Evolutionary conservation across 2,329 filamentous ascomycete species (phyloP).

Genomic region (Dactylonectria estremocensis): DNA sequence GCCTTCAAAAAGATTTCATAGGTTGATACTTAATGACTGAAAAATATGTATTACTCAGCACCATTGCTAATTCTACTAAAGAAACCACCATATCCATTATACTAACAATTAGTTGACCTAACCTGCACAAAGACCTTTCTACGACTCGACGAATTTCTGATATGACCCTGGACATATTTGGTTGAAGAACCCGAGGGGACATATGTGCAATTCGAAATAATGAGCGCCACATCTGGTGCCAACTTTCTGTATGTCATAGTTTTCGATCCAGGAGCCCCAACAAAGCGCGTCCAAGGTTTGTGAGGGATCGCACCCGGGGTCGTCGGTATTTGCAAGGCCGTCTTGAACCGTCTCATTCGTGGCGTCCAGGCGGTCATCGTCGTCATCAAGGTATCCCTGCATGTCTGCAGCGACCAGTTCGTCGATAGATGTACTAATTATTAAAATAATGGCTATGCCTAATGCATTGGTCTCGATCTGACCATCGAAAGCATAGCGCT

Average conservation of each 20-base stretch:
- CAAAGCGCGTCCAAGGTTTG: neutral
- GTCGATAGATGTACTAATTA: neutral
- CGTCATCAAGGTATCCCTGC: neutral
- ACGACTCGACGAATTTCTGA: neutral
- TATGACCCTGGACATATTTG: too few species aligned
- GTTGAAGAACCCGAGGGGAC: too few species aligned
- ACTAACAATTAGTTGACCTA: neutral
- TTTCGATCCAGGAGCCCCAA: neutral
- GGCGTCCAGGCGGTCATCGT: neutral
- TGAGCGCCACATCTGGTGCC: too few species aligned
- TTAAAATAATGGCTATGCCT: neutral
- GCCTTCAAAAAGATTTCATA: too few species aligned
- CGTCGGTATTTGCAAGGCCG: neutral
- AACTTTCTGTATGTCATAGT: neutral
- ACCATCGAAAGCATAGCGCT: conserved; percentile 1
- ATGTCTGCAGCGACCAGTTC: neutral
- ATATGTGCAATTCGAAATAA: too few species aligned
- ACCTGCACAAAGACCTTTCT: neutral
- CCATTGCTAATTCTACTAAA: too few species aligned
- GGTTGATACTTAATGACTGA: too few species aligned
- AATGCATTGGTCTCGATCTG: neutral
- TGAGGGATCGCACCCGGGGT: neutral
- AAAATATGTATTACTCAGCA: too few species aligned
- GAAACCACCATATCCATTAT: too few species aligned
- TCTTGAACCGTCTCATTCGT: conserved; percentile 2